phyloP scores from a whole-genome alignment of 2,329 filamentous ascomycete genomes.

The Shiraia bambusicola region DNA sequence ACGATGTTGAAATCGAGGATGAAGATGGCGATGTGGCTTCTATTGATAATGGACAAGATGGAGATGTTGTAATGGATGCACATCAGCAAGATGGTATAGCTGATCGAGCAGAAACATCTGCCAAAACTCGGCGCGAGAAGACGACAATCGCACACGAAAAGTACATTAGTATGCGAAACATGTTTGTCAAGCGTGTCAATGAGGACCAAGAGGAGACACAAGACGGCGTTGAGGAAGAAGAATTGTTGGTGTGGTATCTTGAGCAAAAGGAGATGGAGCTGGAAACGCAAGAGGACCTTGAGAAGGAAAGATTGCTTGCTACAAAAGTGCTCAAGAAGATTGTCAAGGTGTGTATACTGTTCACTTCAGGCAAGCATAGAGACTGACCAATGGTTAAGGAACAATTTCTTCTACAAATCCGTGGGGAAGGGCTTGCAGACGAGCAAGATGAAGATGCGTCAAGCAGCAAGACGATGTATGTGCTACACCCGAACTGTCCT shows the following conservation, averaged over 20 bases:
- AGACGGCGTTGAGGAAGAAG: constrained; percentile 82
- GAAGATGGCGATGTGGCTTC: constrained; percentile 66
- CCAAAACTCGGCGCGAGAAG: constrained; percentile 54
- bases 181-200: constrained; percentile 78
- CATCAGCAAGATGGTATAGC: constrained; percentile 40
- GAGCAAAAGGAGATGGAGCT: constrained; percentile 87
- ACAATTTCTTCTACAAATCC: constrained; percentile 60
- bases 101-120: constrained; percentile 41
- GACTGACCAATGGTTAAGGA: constrained; percentile 48
- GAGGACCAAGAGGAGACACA: constrained; percentile 75
- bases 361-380: not conserved
- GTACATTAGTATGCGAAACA: constrained; percentile 86
- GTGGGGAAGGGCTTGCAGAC: constrained; percentile 87
- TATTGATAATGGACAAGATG: constrained; percentile 51
- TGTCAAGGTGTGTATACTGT: constrained; percentile 71
- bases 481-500: constrained; percentile 91
- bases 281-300: constrained; percentile 76
- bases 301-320: constrained; percentile 70
- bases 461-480: constrained; percentile 67
- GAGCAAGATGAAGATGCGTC: constrained; percentile 61
- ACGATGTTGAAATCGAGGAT: constrained; percentile 92
- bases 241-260: constrained; percentile 83
- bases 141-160: constrained; percentile 95
- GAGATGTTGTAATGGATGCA: constrained; percentile 34
- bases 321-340: constrained; percentile 91